These are phyloP conservation scores for Calonectria pseudoturangicola DNA, from an alignment of 2,329 filamentous ascomycete genomes.

Conservation along the genomic window DNA sequence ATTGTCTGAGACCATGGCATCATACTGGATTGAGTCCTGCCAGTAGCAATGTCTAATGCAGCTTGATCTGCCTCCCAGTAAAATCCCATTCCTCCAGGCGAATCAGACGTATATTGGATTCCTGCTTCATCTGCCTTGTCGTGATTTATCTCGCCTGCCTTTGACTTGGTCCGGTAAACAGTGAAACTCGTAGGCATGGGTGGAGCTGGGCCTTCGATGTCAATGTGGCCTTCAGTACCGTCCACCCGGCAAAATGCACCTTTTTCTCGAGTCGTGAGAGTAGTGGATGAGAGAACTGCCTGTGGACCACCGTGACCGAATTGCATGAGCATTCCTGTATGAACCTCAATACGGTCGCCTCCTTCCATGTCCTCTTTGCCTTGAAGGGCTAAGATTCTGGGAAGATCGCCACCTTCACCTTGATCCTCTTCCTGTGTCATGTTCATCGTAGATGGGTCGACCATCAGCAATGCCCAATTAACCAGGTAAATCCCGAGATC, in stretches of 20 bases:
- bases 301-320: not conserved
- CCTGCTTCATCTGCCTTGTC: not conserved
- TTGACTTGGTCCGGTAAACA: not conserved
- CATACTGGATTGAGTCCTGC: slow-evolving; percentile 59
- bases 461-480: slow-evolving; percentile 40
- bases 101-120: not conserved
- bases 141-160: not conserved
- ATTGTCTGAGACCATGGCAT: slow-evolving; percentile 67
- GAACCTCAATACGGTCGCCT: slow-evolving; percentile 4
- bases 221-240: slow-evolving; percentile 19
- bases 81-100: slow-evolving; percentile 57
- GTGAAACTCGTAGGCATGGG: slow-evolving; percentile 15
- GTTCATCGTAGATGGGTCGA: not conserved
- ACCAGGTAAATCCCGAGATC: slow-evolving; percentile 59
- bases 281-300: slow-evolving; percentile 9
- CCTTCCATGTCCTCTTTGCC: not conserved
- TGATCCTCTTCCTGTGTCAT: slow-evolving; percentile 8
- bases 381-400: slow-evolving; percentile 1
- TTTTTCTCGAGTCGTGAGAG: slow-evolving; percentile 9
- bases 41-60: slow-evolving; percentile 61
- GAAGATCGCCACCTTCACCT: slow-evolving; percentile 7
- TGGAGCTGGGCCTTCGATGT: not conserved
- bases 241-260: slow-evolving; percentile 3
- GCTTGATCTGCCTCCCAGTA: slow-evolving; percentile 66
- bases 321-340: slow-evolving; percentile 19